Evolutionary conservation across 306 rosid genomes (phyloP), one percentile per base, ranked within the genome.

Genomic region (Fragaria nilgerrensis): DNA sequence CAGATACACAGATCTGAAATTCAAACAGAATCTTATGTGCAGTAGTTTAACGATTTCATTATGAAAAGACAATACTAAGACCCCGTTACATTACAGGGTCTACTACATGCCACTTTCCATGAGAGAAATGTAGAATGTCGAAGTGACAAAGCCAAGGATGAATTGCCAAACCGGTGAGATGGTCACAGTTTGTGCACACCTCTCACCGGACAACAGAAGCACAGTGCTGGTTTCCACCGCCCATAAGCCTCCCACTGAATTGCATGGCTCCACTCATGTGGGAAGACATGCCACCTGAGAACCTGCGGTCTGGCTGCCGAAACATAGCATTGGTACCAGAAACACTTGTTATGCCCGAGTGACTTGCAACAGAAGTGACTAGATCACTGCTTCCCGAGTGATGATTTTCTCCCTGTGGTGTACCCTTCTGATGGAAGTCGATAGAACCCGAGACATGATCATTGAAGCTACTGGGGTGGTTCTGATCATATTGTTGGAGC

Each of bases 91-190:
- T 29, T 62, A 75, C 68, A 14, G 55, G 16, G 25, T 74, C 56
- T 39, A 37, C 27, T 7, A 29, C 17, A 25, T 3, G 69, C 61
- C 77, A 14, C 65, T 74, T 74, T 58, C 47, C 41, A 59, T 44
- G 78, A 39, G 36, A 43, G 4, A 27, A 11, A 11, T 37, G 61
- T 75, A 32, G 45, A 76, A 34, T 70, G 59, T 73, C 52, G 39
- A 55, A 70, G 84, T 80, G 76, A 84, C 74, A 80, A 78, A 93
- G 98, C 98, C 96, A 91, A 93, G 98, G 98, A 93, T 93, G 98
- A 91, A 37, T 91, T 91, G 98, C 98, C 96, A 2, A 2, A 78
- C 87, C 83, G 29, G 78, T 80, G 85, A 83, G 65, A 23, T 5
- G 76, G 71, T 68, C 68, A 53, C 62, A 65, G 32, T 37, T 69